Evolutionary conservation across 257 asterid species (phyloP), one percentile per base, ranked within the genome.

Genomic region (Nicotiana paniculata): DNA sequence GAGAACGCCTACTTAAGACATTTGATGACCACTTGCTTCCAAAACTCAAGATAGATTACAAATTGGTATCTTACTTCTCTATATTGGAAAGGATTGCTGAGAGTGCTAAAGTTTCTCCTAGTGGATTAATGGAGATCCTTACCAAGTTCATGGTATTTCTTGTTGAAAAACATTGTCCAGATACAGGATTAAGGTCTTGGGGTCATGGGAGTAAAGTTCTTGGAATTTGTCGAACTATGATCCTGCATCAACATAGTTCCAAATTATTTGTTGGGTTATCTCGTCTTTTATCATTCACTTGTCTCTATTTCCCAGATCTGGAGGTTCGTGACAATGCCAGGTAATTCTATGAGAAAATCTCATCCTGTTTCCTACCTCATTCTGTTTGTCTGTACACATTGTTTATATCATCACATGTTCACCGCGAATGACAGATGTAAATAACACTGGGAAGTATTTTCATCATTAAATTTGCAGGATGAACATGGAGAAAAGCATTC

Each of bases 251-350:
- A 86, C 90, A 82, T 69, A 89, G 97, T 89, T 96, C 99, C 78
- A 91, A 90, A 81, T 87, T 96, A 86, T 92, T 94, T 85, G 85
- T 86, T 85, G 93, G 93, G 57, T 82, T 94, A 63, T 90, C 97
- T 81, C 91, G 78, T 82, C 95, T 96, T 84, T 93, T 96, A 85
- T 93, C 93, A 68, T 89, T 90, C 85, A 80, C 87, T 54, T 88
- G 96, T 86, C 97, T 94, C 24, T 88, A 86, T 79, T 96, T 96
- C 90, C 99, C 99, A 81, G 99, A 96, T 90, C 81, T 96, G 92
- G 99, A 96, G 79, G 90, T 96, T 85, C 99, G 98, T 81, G 99
- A 96, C 87, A 90, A 82, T 87, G 97, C 99, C 81, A 94, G 99
- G 99, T 96, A 92, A 67, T 80, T 64, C 66, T 26, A 21, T 48